A percentile compares a stretch with the other conserved stretches of the same genome.
These are phyloP conservation scores for Ceratocystis harringtonii DNA, from an alignment of 2,329 filamentous ascomycete genomes.

Conservation along the genomic window DNA sequence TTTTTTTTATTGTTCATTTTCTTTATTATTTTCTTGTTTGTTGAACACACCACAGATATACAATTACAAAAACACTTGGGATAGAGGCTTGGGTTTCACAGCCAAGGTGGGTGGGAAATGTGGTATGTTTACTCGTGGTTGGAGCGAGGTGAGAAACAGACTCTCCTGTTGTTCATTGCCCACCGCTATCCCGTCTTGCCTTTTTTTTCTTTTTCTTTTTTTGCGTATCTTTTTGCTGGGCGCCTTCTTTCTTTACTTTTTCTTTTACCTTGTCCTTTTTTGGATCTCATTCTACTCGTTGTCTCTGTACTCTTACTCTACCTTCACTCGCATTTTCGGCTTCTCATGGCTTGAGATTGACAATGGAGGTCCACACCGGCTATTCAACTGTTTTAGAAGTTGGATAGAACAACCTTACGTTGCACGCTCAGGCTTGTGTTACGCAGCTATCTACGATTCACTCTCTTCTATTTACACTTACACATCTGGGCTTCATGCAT, in stretches of 20 bases:
- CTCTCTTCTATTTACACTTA: neutral
- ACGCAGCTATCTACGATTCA: neutral
- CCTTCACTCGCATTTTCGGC: neutral
- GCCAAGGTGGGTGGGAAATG: conserved; percentile 1
- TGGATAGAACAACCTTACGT: neutral
- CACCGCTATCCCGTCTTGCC: conserved; percentile 17
- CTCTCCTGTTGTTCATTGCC: conserved; percentile 22
- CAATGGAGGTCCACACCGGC: neutral
- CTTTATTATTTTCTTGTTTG: conserved; percentile 19
- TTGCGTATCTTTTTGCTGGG: neutral
- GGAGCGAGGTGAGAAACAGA: neutral
- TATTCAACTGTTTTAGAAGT: neutral
- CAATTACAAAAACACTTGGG: conserved; percentile 2
- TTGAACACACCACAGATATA: conserved; percentile 8
- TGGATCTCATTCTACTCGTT: neutral
- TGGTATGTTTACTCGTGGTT: conserved; percentile 10
- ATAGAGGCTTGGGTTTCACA: conserved; percentile 1
- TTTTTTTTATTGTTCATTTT: conserved; percentile 15
- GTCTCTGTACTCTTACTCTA: neutral
- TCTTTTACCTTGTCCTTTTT: neutral
- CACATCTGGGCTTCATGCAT: neutral
- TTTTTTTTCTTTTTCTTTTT: conserved; percentile 13
- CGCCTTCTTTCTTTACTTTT: neutral
- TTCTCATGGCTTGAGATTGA: neutral
- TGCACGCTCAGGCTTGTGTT: neutral